Percentiles rank a stretch among this genome's conserved stretches.
Conservation (phyloP, 805 yeast genomes). For the Yamadazyma endophytica region DNA sequence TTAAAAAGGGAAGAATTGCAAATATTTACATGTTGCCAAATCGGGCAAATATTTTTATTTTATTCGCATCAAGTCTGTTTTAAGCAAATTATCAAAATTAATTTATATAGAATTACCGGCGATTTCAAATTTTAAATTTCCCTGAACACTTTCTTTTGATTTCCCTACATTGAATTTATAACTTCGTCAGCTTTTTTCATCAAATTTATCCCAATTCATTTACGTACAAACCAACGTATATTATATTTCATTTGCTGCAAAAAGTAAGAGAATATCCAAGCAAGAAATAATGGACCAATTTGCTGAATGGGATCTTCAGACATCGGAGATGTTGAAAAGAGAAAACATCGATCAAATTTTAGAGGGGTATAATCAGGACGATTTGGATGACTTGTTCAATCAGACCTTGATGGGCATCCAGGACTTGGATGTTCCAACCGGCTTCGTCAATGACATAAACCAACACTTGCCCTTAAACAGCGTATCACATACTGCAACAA, state of each 20-base stretch:
- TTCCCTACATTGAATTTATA: too few relatives aligned
- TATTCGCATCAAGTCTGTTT: constrained; percentile 10
- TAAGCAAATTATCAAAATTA: too few relatives aligned
- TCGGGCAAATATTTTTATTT: constrained; percentile 12
- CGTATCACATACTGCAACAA: constrained; percentile 10
- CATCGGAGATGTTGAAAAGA: constrained; percentile 46
- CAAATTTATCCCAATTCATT: not conserved
- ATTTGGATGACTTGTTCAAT: constrained; percentile 52
- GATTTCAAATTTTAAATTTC: too few relatives aligned
- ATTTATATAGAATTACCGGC: too few relatives aligned
- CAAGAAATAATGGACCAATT: constrained; percentile 17
- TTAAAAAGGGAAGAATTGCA: constrained; percentile 7
- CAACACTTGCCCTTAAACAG: constrained; percentile 6
- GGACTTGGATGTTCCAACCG: constrained; percentile 61
- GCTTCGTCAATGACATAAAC: constrained; percentile 23
- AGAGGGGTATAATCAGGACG: constrained; percentile 37
- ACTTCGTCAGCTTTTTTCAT: too few relatives aligned
- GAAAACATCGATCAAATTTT: constrained; percentile 51
- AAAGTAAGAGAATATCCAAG: not conserved
- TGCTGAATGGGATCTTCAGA: constrained; percentile 28
- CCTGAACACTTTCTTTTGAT: too few relatives aligned
- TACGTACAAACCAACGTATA: not conserved
- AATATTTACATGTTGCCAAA: constrained; percentile 21
- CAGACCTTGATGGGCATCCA: constrained; percentile 53
- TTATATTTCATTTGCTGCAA: too few relatives aligned